These are phyloP conservation scores for Helminthosporium solani DNA, from an alignment of 2,329 filamentous ascomycete species.

Conservation along the genomic window DNA sequence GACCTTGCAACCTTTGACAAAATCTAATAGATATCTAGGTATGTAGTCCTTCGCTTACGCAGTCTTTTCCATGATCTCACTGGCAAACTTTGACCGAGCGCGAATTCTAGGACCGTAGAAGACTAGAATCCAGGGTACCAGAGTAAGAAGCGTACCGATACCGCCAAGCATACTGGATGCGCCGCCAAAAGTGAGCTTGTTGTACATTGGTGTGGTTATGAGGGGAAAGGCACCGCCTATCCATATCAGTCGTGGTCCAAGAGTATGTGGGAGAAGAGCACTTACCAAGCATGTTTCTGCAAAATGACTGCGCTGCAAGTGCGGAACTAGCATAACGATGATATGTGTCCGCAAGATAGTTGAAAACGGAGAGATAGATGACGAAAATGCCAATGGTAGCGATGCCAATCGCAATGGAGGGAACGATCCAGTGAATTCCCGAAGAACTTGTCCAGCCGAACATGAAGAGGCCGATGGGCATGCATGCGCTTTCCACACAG, in stretches of 20 bases:
- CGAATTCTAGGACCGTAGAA: slow-evolving; percentile 77
- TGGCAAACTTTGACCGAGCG: slow-evolving; percentile 72
- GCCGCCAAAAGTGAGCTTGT: slow-evolving; percentile 65
- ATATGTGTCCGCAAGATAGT: slow-evolving; percentile 88
- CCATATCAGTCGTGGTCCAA: no score
- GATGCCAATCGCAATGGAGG: slow-evolving; percentile 67
- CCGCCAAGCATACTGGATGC: slow-evolving; percentile 76
- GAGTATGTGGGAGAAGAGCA: not conserved
- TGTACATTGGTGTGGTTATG: slow-evolving; percentile 72
- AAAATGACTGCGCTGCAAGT: slow-evolving; percentile 81
- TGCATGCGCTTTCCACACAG: slow-evolving; percentile 71
- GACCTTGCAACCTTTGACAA: no score
- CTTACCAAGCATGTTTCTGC: slow-evolving; percentile 72
- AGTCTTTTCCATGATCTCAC: slow-evolving; percentile 22
- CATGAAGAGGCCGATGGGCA: slow-evolving; percentile 79
- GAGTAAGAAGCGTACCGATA: slow-evolving; percentile 64
- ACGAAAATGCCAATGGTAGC: slow-evolving; percentile 83
- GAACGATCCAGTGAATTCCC: slow-evolving; percentile 69
- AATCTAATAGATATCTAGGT: no score
- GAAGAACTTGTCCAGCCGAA: slow-evolving; percentile 70
- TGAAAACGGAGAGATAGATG: slow-evolving; percentile 79
- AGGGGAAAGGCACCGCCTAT: slow-evolving; percentile 72
- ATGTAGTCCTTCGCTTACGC: no score
- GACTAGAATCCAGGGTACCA: slow-evolving; percentile 85
- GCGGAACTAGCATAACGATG: slow-evolving; percentile 82